These are phyloP conservation scores for Sclerotinia sclerotiorum DNA, from an alignment of 2,329 filamentous ascomycete genomes.

Conservation along the genomic window DNA sequence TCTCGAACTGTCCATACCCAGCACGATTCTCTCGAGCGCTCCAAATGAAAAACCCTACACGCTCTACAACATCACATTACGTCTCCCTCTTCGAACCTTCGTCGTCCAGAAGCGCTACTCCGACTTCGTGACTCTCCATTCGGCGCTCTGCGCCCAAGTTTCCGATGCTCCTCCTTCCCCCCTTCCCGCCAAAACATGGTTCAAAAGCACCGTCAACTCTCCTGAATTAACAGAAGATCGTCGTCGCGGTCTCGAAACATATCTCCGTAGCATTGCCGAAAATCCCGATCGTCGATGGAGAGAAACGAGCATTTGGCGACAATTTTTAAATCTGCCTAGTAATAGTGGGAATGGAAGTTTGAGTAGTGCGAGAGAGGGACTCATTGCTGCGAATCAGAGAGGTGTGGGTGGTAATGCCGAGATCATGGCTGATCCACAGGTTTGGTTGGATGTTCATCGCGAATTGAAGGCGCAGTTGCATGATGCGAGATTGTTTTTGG, in stretches of 20 bases:
- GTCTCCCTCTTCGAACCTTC: conserved; percentile 73
- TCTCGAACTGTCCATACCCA: conserved; percentile 66
- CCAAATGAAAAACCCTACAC: conserved; percentile 62
- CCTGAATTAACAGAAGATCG: conserved; percentile 69
- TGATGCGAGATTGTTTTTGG: conserved; percentile 64
- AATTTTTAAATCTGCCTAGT: conserved; percentile 69
- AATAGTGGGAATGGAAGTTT: conserved; percentile 41
- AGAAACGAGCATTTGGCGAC: conserved; percentile 68
- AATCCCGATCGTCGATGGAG: conserved; percentile 75
- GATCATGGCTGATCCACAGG: conserved; percentile 42
- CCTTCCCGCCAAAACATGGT: conserved; percentile 74
- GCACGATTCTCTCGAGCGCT: conserved; percentile 56
- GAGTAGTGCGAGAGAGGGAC: conserved; percentile 37
- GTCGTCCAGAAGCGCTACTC: conserved; percentile 80
- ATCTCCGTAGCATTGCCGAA: conserved; percentile 70
- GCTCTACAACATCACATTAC: conserved; percentile 74
- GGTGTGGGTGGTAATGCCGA: conserved; percentile 30
- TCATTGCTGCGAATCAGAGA: conserved; percentile 37
- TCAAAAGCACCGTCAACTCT: conserved; percentile 69
- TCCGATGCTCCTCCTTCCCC: conserved; percentile 64
- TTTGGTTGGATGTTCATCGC: conserved; percentile 74
- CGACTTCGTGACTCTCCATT: conserved; percentile 70
- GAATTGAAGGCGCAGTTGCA: conserved; percentile 72
- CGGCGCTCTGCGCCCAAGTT: conserved; percentile 58
- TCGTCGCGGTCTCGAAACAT: conserved; percentile 66